Evolutionary conservation across 2,329 filamentous ascomycete species (phyloP).

Genomic region (Fusarium guadeloupense): DNA sequence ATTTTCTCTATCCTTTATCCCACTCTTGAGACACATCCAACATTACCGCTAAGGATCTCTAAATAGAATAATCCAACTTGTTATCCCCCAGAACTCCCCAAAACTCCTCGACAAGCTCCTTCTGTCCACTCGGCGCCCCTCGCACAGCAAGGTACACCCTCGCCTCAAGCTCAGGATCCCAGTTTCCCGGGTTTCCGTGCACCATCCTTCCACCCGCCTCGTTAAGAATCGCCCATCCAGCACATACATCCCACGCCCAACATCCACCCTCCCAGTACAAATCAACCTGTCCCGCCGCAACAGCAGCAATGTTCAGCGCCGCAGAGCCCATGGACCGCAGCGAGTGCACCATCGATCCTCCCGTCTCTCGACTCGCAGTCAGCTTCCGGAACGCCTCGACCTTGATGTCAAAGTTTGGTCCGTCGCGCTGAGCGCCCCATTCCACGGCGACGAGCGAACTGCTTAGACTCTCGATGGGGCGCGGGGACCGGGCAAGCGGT

Average conservation of each 20-base stretch:
- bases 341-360: slow-evolving; percentile 80
- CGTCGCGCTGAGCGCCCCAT: slow-evolving; percentile 75
- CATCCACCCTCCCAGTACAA: slow-evolving; percentile 85
- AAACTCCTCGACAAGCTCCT: slow-evolving; percentile 70
- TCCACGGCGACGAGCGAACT: slow-evolving; percentile 74
- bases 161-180: slow-evolving; percentile 69
- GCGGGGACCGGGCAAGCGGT: slow-evolving; percentile 57
- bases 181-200: slow-evolving; percentile 77
- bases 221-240: slow-evolving; percentile 78
- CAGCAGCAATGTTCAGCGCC: slow-evolving; percentile 77
- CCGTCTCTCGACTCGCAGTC: slow-evolving; percentile 65
- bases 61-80: slow-evolving; percentile 58
- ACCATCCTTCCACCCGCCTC: slow-evolving; percentile 80
- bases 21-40: neutral
- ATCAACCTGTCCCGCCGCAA: slow-evolving; percentile 77
- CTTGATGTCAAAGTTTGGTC: slow-evolving; percentile 77
- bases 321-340: slow-evolving; percentile 76
- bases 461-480: slow-evolving; percentile 68
- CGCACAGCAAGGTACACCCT: slow-evolving; percentile 71
- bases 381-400: slow-evolving; percentile 70
- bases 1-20: slow-evolving; percentile 9
- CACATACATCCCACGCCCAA: slow-evolving; percentile 88
- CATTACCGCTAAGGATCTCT: neutral
- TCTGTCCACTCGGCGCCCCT: slow-evolving; percentile 67
- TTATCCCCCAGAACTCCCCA: slow-evolving; percentile 68